These are phyloP conservation scores for Peltaster fructicola DNA, from an alignment of 2,329 filamentous ascomycete species.

Conservation along the genomic window DNA sequence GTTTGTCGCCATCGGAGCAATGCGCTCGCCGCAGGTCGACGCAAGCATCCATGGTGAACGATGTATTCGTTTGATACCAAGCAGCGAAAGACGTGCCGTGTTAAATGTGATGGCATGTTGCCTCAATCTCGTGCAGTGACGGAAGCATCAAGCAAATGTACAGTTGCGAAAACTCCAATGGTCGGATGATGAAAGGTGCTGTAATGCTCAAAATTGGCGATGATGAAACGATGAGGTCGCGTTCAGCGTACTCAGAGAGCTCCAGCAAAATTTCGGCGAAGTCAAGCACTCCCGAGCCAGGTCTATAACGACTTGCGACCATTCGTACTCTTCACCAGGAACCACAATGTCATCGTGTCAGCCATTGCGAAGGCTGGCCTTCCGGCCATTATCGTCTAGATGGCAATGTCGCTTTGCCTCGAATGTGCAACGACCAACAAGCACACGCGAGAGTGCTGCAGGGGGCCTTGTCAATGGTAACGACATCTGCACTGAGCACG, in stretches of 20 bases:
- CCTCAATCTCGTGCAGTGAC: not conserved
- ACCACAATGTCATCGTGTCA: constrained; percentile 13
- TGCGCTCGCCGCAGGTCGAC: constrained; percentile 20
- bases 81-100: constrained; percentile 40
- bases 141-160: not conserved
- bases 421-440: too few species aligned
- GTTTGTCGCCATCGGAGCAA: constrained; percentile 9
- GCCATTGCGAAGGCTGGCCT: constrained; percentile 12
- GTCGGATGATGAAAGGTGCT: too few species aligned
- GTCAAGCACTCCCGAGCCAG: constrained; percentile 1
- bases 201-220: constrained; percentile 2
- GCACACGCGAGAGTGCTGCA: too few species aligned
- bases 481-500: too few species aligned
- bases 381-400: constrained; percentile 9
- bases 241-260: not conserved
- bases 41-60: constrained; percentile 27
- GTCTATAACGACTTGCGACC: not conserved
- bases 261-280: not conserved
- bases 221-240: constrained; percentile 4
- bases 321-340: constrained; percentile 1
- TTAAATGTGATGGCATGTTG: constrained; percentile 42
- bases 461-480: too few species aligned
- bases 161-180: not conserved
- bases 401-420: too few species aligned
- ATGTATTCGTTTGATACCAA: constrained; percentile 35